Conservation (phyloP, 805 yeast genomes). For the Lipomyces sp. region DNA sequence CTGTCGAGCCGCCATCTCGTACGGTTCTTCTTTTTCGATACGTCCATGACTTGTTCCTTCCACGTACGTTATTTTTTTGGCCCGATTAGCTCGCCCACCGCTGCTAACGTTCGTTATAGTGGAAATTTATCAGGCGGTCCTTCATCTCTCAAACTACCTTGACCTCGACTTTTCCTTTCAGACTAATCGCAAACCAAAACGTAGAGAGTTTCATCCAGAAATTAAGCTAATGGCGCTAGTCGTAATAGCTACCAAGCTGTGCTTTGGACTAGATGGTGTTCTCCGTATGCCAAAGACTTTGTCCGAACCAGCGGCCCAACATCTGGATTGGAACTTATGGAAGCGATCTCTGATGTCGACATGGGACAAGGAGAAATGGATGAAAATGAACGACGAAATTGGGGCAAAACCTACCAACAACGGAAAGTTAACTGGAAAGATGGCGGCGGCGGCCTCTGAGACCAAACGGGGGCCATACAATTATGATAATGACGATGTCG, state of each 20-base stretch:
- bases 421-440: constrained; percentile 21
- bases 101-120: constrained; percentile 3
- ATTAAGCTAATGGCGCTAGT: constrained; percentile 23
- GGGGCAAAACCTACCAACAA: constrained; percentile 9
- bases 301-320: constrained; percentile 30
- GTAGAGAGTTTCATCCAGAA: constrained; percentile 30
- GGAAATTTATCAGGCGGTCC: constrained; percentile 28
- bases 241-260: constrained; percentile 32
- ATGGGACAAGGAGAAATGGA: constrained; percentile 20
- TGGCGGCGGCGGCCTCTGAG: constrained; percentile 1
- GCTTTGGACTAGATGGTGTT: constrained; percentile 35
- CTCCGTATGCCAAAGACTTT: constrained; percentile 14
- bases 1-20: constrained; percentile 7
- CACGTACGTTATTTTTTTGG: constrained; percentile 2
- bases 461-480: constrained; percentile 8
- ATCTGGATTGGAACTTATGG: constrained; percentile 36
- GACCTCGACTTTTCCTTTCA: constrained; percentile 12
- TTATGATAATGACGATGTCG: constrained; percentile 19
- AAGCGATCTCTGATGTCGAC: not conserved
- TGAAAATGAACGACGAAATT: constrained; percentile 7
- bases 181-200: not conserved
- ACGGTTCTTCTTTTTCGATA: constrained; percentile 14
- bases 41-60: constrained; percentile 29
- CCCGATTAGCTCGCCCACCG: not conserved
- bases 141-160: constrained; percentile 11